Conservation (phyloP, 2,329 filamentous ascomycete species). For the Pseudogymnoascus sp. region DNA sequence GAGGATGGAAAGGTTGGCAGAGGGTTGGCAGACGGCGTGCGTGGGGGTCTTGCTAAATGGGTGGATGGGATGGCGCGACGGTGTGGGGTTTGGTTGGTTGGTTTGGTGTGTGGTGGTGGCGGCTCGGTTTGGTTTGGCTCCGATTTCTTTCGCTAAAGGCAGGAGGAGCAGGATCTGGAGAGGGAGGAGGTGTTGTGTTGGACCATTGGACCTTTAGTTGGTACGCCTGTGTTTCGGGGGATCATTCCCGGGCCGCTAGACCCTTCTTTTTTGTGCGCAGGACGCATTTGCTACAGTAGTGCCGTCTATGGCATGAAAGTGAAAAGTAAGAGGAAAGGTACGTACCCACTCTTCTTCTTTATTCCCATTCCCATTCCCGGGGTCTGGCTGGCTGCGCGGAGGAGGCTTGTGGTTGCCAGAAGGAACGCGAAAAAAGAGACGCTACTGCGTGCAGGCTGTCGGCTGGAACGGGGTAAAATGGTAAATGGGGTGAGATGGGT, state of each 20-base stretch:
- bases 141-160: too few species aligned
- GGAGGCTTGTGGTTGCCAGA: background rate
- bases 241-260: background rate
- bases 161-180: too few species aligned
- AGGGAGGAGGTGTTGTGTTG: too few species aligned
- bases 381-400: background rate
- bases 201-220: too few species aligned
- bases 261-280: background rate
- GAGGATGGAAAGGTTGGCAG: too few species aligned
- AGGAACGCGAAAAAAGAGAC: background rate
- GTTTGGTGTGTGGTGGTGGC: too few species aligned
- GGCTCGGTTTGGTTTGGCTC: too few species aligned
- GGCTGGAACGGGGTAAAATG: background rate
- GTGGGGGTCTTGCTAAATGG: too few species aligned
- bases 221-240: background rate
- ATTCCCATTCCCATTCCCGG: background rate
- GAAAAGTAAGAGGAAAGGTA: background rate
- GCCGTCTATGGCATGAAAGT: background rate
- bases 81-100: too few species aligned
- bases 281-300: too few species aligned
- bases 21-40: too few species aligned
- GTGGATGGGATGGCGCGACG: too few species aligned
- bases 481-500: background rate
- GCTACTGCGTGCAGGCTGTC: background rate
- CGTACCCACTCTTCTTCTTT: background rate